Base-by-base conservation (phyloP, 805 yeast genomes). In the Ogataea zsoltii region DNA sequence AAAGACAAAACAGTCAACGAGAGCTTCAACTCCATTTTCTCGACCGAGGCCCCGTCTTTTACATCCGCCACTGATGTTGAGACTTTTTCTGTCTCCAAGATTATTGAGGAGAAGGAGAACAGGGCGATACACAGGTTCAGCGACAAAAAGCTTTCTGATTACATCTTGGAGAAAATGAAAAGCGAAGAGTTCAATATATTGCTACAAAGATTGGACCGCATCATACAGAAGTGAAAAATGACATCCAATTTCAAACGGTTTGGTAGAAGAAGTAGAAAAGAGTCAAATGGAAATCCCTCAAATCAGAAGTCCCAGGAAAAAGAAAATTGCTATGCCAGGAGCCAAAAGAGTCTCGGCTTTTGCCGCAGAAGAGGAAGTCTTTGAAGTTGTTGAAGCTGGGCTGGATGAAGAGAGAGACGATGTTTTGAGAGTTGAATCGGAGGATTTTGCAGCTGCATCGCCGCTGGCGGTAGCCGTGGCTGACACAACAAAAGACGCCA, bases 151-250 rank as follows among this genome's bases (percentile, higher is more conserved):
- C 46, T 51, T 15, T 35, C 44, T 12, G 33, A 33, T 4, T 43
- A 48, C 35, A 44, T 48, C 12, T 33, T 40, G 17, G 30, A 44
- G 14, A 54, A 44, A 32, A 30, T 54, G 33, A 45, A 51, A 33
- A 49, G 48, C 40, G 34, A 43, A 33, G 41, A 46, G 15, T 56
- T 56, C 45, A 45, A 45, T 30, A 40, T 42, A 9, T 31, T 56
- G 43, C 48, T 54, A 13, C 32, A 39, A 31, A 49, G 41, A 26
- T 21, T 49, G 37, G 47, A 49, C 39, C 35, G 44, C 9, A 43
- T 49, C 16, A 40, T 49, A 38, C 46, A 42, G 23, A 49, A 45
- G 40, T 49, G 36, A 38, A 6, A 16, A 7, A 11, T 6, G 18
- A 14, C 14, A 32, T 32, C n/a, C 33, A 14, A 7, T n/a, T 30